A percentile compares a stretch with the other conserved stretches of the same genome.
Conservation (phyloP, 805 yeast genomes). For the Teunomyces funiuensis region DNA sequence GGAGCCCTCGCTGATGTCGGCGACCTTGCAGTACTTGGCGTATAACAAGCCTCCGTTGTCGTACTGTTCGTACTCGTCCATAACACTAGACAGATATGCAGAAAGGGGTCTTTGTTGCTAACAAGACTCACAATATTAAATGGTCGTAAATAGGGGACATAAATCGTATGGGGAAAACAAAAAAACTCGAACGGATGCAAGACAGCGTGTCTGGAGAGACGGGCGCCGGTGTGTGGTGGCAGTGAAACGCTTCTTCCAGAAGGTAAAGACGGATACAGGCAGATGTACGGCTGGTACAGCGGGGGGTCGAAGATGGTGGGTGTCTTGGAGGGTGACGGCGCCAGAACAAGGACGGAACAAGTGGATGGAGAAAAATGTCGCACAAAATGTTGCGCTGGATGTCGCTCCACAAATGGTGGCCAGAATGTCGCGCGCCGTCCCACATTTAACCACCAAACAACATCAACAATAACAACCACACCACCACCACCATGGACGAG, state of each 20-base stretch:
- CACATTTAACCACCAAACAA: too few relatives aligned
- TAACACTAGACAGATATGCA: slow-evolving; percentile 10
- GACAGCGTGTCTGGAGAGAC: slow-evolving; percentile 2
- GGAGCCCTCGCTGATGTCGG: slow-evolving; percentile 86
- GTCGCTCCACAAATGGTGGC: too few relatives aligned
- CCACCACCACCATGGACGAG: slow-evolving; percentile 47
- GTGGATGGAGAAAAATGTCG: background rate
- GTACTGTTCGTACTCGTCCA: slow-evolving; percentile 43
- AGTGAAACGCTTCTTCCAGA: background rate
- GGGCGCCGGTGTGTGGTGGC: background rate
- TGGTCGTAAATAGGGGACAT: slow-evolving; percentile 4
- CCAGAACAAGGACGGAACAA: background rate
- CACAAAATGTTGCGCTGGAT: too few relatives aligned
- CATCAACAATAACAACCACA: too few relatives aligned
- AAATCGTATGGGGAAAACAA: slow-evolving; percentile 4
- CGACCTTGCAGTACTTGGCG: slow-evolving; percentile 63
- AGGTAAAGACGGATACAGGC: background rate
- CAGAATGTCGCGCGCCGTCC: background rate
- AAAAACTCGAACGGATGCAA: slow-evolving; percentile 2
- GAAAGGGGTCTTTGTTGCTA: background rate
- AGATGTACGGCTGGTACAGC: background rate
- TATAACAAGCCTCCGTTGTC: slow-evolving; percentile 49
- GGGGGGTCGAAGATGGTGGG: too few relatives aligned
- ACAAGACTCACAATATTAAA: slow-evolving; percentile 3
- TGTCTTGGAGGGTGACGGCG: too few relatives aligned